Percentiles rank a stretch among this genome's conserved stretches.
These are phyloP conservation scores for Tetrastigma voinierianum DNA, from an alignment of 164 flowering plant genomes.

Conservation along the genomic window DNA sequence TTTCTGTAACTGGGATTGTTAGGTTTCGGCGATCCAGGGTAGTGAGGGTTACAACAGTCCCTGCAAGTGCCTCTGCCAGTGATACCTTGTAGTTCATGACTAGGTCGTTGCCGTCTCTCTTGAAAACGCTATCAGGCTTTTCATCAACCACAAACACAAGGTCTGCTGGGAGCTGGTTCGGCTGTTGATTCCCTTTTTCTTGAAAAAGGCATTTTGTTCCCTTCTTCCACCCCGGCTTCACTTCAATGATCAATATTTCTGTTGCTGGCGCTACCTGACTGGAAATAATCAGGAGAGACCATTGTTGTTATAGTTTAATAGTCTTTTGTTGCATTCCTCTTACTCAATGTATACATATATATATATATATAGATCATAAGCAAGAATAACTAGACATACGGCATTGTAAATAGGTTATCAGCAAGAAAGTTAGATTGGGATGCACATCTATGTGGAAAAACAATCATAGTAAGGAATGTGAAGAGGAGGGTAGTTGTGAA, in stretches of 20 bases:
- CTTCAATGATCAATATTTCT: constrained; percentile 60
- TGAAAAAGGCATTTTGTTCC: constrained; percentile 71
- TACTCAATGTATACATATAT: too few species aligned
- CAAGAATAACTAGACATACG: too few species aligned
- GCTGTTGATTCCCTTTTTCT: constrained; percentile 67
- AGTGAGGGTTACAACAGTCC: constrained; percentile 41
- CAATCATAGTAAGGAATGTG: too few species aligned
- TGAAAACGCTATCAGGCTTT: constrained; percentile 52
- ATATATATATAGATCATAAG: too few species aligned
- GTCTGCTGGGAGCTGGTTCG: constrained; percentile 61
- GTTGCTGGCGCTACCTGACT: constrained; percentile 35
- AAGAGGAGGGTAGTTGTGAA: too few species aligned
- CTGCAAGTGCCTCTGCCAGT: constrained; percentile 58
- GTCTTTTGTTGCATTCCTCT: too few species aligned
- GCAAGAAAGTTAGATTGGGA: too few species aligned
- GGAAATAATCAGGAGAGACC: background rate
- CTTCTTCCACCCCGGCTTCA: constrained; percentile 76
- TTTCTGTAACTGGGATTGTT: constrained; percentile 43
- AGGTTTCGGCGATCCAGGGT: constrained; percentile 54
- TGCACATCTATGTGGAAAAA: too few species aligned
- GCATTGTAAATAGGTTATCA: too few species aligned
- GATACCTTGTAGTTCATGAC: constrained; percentile 34
- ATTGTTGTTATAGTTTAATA: too few species aligned
- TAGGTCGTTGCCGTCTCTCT: constrained; percentile 61
- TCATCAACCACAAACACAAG: constrained; percentile 66